Base-by-base conservation (phyloP, 129 eudicot species). In the Smallanthus sonchifolius region DNA sequence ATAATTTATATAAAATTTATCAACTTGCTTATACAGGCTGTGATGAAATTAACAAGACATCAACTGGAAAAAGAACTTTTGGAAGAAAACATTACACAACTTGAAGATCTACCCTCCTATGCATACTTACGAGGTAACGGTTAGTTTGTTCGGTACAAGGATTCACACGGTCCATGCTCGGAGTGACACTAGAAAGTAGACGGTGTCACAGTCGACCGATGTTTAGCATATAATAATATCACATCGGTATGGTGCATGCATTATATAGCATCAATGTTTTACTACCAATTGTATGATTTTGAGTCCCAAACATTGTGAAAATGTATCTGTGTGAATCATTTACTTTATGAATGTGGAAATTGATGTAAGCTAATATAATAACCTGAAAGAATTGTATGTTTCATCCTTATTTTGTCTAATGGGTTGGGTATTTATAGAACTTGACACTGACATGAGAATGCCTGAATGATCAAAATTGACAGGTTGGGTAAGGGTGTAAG, bases 11-110 rank as follows among this genome's bases (percentile, higher is more conserved):
- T 32, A 6, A 14, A 34, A 13, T 5, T 34, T 61, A 61, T 59
- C 19, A 13, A 61, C 20, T n/a, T 61, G 42, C 48, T 2, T 16
- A 11, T 67, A 59, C 83, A 94, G 99, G 83, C 96, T 30, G 99
- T 94, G 83, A 94, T 94, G 99, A 94, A 94, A 81, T 88, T 96
- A 43, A 91, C 99, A 52, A 84, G 99, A 17, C 89, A 86, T 36
- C 97, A 91, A 77, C 91, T 94, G 78, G 99, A 94, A 85, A 87
- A 65, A 19, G 99, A 94, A 81, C 93, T 94, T 72, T 66, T 91
- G 83, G 86, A 84, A 64, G 96, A 91, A 70, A 87, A 87, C 79
- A 30, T 94, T 55, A 85, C 80, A 37, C 83, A 83, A 55, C 87
- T 94, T 10, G 97, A 94, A 86, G 99, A 94, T 35, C 65, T 94